These are phyloP conservation scores for Linderniella brevidens DNA, from an alignment of 257 asterid genomes.

Conservation along the genomic window DNA sequence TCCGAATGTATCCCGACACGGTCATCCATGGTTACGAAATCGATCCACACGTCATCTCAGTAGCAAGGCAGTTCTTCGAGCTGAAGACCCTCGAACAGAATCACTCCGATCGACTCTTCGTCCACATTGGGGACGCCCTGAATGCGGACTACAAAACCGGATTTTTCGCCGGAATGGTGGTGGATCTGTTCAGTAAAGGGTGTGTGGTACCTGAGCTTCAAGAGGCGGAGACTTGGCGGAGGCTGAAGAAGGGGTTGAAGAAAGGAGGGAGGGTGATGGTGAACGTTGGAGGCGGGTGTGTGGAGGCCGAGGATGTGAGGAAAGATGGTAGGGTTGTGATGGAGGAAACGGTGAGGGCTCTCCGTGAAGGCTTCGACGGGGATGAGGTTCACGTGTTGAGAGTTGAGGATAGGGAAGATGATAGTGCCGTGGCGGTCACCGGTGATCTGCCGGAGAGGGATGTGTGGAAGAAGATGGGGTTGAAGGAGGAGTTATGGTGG, in stretches of 20 bases:
- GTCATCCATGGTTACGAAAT: slow-evolving; percentile 73
- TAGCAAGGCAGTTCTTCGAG: slow-evolving; percentile 59
- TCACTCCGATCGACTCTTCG: slow-evolving; percentile 28
- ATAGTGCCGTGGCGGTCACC: slow-evolving; percentile 58
- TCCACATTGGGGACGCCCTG: slow-evolving; percentile 55
- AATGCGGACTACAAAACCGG: slow-evolving; percentile 27
- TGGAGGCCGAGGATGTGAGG: slow-evolving; percentile 68
- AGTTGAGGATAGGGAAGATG: slow-evolving; percentile 28
- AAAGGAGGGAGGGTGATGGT: slow-evolving; percentile 76
- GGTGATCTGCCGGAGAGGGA: slow-evolving; percentile 44
- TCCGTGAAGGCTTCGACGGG: slow-evolving; percentile 2
- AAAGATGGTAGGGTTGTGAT: slow-evolving; percentile 54
- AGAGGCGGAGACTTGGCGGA: slow-evolving; percentile 42
- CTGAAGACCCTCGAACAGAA: slow-evolving; percentile 49
- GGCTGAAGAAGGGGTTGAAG: slow-evolving; percentile 28
- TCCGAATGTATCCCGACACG: slow-evolving; percentile 36
- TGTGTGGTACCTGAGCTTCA: slow-evolving; percentile 35
- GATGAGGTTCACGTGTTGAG: not conserved
- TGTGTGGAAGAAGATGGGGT: slow-evolving; percentile 47
- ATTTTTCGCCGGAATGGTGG: slow-evolving; percentile 42
- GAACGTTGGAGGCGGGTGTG: slow-evolving; percentile 89
- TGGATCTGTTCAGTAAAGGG: slow-evolving; percentile 63
- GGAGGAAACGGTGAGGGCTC: slow-evolving; percentile 46
- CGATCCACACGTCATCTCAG: slow-evolving; percentile 60
- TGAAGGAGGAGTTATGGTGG: slow-evolving; percentile 39